Percentiles rank a stretch among this genome's conserved stretches.
Conservation (phyloP, 371 early-diverging fungal genomes). For the Mucor mucedo region DNA sequence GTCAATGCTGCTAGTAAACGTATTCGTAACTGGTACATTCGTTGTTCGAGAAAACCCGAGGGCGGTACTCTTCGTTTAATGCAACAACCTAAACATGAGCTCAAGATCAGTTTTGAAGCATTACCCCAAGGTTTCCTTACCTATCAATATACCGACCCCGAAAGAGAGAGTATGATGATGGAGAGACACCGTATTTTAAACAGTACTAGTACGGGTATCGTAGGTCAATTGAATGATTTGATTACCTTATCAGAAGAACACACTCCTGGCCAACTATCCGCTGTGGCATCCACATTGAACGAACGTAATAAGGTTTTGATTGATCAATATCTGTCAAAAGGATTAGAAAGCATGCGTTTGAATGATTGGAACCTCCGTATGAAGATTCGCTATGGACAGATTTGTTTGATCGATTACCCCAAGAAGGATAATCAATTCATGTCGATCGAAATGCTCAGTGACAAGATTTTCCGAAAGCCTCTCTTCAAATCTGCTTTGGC, state of each 20-base stretch:
- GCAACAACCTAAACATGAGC: slow-evolving; percentile 30
- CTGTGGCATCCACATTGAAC: slow-evolving; percentile 16
- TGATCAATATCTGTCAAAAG: slow-evolving; percentile 24
- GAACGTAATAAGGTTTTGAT: slow-evolving; percentile 29
- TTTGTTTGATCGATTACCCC: slow-evolving; percentile 32
- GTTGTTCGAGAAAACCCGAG: slow-evolving; percentile 25
- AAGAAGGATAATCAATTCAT: slow-evolving; percentile 15
- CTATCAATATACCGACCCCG: slow-evolving; percentile 15
- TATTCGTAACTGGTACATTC: slow-evolving; percentile 50
- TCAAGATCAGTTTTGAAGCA: slow-evolving; percentile 15
- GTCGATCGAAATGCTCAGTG: slow-evolving; percentile 25
- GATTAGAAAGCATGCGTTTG: slow-evolving; percentile 46
- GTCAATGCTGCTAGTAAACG: slow-evolving; percentile 32
- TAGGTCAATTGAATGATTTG: slow-evolving; percentile 27
- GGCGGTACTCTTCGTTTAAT: slow-evolving; percentile 22
- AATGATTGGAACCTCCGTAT: slow-evolving; percentile 47
- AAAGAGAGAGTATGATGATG: slow-evolving; percentile 16
- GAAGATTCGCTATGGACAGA: slow-evolving; percentile 51
- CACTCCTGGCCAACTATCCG: slow-evolving; percentile 9
- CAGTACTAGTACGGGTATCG: slow-evolving; percentile 9
- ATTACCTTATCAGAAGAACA: slow-evolving; percentile 20
- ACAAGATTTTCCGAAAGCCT: slow-evolving; percentile 23
- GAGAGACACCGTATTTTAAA: slow-evolving; percentile 33
- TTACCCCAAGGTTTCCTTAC: slow-evolving; percentile 34
- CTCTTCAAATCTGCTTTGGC: slow-evolving; percentile 31